Base-by-base conservation (phyloP, 345 rosid species). In the Kandelia obovata region DNA sequence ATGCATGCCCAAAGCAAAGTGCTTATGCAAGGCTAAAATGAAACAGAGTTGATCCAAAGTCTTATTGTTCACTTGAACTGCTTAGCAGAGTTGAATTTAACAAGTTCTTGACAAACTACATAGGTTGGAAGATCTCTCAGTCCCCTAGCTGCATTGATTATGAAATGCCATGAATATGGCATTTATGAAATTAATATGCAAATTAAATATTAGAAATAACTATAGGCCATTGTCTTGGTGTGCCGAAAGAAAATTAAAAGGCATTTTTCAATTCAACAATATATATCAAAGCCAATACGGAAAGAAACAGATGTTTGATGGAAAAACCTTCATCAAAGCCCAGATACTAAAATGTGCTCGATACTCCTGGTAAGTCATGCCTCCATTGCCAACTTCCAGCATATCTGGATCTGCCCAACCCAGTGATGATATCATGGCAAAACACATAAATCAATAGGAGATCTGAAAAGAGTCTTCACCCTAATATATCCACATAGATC, bases 371-470 rank as follows among this genome's bases (percentile, higher is more conserved):
- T 78, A 85, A 64, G 81, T 88, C 99, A 95, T 95, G 75, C 99
- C 98, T 70, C 93, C 98, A 68, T 95, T 95, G 9, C 99, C 99
- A 72, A 95, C 98, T 83, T 95, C 99, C 79, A 92, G 68, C 99
- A 95, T 95, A 79, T 95, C 99, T 39, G 99, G 99, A 83, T 92
- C 99, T 95, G 80, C 52, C 32, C 64, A 66, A 43, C 52, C 32
- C 64, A 66, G 49, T 65, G 25, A 70, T 58, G 53, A 57, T 58
- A 66, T 55, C 47, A 58, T 6, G 25, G 35, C 6, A 64, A 59
- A 69, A 56, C 62, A 47, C 61, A 53, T 62, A 34, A 55, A 75
- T 46, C 15, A 53, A 23, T 61, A 62, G 30, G 27, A 67, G 49
- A 25, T 47, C 20, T 13, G 58, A 13, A 73, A 23, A 67, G 51